phyloP scores from a whole-genome alignment of 1,139 yeast genomes.

The Nadsonia starkeyi-henricii region DNA sequence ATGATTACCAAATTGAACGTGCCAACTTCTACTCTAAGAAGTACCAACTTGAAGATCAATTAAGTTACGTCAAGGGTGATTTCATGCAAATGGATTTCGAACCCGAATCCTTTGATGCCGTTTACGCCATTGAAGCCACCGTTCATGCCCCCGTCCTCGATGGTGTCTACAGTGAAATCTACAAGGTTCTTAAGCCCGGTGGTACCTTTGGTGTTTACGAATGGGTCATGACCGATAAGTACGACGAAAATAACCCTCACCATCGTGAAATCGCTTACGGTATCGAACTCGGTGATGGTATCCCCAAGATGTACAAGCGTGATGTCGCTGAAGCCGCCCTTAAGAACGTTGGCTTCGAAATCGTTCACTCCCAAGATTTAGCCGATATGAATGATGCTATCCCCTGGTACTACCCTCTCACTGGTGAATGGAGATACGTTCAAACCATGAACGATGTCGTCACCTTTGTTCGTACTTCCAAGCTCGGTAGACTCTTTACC shows the following conservation, averaged over 20 bases:
- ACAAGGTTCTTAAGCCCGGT: conserved; percentile 92
- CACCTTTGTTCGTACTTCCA: conserved; percentile 83
- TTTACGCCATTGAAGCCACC: conserved; percentile 96
- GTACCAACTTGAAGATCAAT: conserved; percentile 52
- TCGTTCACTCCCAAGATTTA: conserved; percentile 62
- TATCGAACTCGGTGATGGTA: conserved; percentile 96
- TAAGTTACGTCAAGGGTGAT: conserved; percentile 89
- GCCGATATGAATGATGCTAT: conserved; percentile 72
- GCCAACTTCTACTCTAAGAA: conserved; percentile 70
- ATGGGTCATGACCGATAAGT: conserved; percentile 96
- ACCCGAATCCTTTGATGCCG: conserved; percentile 83
- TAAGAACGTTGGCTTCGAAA: conserved; percentile 74
- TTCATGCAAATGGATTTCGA: conserved; percentile 98
- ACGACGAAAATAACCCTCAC: conserved; percentile 74
- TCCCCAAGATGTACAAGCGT: conserved; percentile 86
- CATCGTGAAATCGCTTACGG: conserved; percentile 95
- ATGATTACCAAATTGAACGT: conserved; percentile 87
- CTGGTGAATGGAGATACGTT: conserved; percentile 84
- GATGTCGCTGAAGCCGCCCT: conserved; percentile 83
- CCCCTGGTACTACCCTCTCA: conserved; percentile 97
- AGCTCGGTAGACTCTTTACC: conserved; percentile 73
- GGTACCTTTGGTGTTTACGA: conserved; percentile 96
- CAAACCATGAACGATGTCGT: conserved; percentile 67
- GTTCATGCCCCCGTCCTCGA: conserved; percentile 95
- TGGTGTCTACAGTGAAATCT: conserved; percentile 92